These are phyloP conservation scores for Mercurialis annua DNA, from an alignment of 345 rosid species.

Conservation along the genomic window DNA sequence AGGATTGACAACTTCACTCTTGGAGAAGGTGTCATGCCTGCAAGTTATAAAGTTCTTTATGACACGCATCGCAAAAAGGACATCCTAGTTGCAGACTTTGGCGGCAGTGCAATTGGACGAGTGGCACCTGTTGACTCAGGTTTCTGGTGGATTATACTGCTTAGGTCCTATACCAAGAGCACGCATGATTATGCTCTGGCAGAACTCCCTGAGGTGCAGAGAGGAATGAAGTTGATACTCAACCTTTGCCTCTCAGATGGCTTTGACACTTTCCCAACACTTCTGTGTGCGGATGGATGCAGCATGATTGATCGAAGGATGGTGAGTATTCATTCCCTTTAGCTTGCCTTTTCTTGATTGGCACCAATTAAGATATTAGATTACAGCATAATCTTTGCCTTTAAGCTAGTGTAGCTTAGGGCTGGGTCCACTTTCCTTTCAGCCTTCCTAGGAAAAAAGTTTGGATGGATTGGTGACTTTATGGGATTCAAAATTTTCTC, in stretches of 20 bases:
- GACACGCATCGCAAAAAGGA: slow-evolving; percentile 34
- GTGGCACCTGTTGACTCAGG: slow-evolving; percentile 72
- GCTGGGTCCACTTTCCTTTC: not conserved
- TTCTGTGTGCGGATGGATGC: slow-evolving; percentile 62
- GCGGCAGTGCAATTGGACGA: slow-evolving; percentile 58
- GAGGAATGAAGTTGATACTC: slow-evolving; percentile 43
- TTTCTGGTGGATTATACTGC: slow-evolving; percentile 69
- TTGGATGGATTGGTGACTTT: not conserved
- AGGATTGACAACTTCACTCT: slow-evolving; percentile 51
- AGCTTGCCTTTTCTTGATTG: not conserved
- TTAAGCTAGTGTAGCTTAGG: not conserved
- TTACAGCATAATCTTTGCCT: not conserved
- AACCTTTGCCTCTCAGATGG: slow-evolving; percentile 33
- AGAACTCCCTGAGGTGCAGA: slow-evolving; percentile 51
- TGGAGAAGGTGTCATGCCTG: slow-evolving; percentile 63
- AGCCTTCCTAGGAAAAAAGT: not conserved
- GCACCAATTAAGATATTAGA: not conserved
- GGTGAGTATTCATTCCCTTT: slow-evolving; percentile 36
- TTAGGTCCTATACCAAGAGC: slow-evolving; percentile 51
- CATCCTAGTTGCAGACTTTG: slow-evolving; percentile 47
- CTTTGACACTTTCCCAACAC: slow-evolving; percentile 63
- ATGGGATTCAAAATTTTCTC: not conserved
- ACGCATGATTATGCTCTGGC: slow-evolving; percentile 44
- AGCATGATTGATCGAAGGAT: slow-evolving; percentile 65
- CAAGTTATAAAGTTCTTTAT: slow-evolving; percentile 48